Evolutionary conservation across 495 filamentous ascomycete species (phyloP).

Genomic region (Amniculicola lignicola): DNA sequence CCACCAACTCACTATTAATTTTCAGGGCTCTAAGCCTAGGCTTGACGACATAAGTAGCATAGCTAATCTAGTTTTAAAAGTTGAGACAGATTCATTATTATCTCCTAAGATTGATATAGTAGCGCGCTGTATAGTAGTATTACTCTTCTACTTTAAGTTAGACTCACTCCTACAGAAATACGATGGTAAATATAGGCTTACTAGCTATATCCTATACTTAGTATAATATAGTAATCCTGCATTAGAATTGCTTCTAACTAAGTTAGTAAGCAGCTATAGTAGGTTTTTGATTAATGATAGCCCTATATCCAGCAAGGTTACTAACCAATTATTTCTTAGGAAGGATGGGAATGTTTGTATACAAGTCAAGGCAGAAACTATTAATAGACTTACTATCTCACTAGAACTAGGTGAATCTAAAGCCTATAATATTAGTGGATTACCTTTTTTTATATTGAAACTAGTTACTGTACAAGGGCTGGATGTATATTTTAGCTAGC

Average conservation of each 20-base stretch:
- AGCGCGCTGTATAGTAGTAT: neutral
- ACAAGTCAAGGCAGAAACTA: neutral
- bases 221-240: neutral
- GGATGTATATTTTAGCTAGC: conserved; percentile 1
- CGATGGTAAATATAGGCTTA: conserved; percentile 5
- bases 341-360: conserved; percentile 13
- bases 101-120: neutral
- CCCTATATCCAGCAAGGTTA: neutral
- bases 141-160: conserved; percentile 6
- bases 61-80: neutral
- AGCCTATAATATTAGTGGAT: conserved; percentile 17
- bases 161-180: neutral
- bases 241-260: neutral
- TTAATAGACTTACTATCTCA: conserved; percentile 6
- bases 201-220: conserved; percentile 2
- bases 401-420: neutral
- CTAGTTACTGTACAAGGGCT: conserved; percentile 9
- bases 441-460: conserved; percentile 7
- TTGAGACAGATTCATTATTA: neutral
- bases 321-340: neutral
- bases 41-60: neutral
- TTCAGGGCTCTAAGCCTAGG: neutral
- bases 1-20: neutral
- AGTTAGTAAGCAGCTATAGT: neutral
- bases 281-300: conserved; percentile 6